phyloP scores from a whole-genome alignment of 768 basidiomycete genomes.

The Hebeloma cylindrosporum region DNA sequence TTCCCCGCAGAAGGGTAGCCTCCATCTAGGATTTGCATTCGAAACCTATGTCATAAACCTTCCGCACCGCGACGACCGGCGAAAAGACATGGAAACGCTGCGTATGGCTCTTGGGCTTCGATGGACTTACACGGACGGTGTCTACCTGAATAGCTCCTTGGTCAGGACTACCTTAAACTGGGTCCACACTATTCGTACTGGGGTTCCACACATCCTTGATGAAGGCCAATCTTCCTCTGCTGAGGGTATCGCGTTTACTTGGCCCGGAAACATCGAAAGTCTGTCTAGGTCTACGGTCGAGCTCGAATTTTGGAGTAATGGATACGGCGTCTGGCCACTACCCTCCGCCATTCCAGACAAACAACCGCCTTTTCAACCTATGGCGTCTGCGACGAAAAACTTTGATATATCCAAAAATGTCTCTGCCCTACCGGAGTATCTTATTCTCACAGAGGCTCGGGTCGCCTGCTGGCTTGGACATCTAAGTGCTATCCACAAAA shows the following conservation, averaged over 20 bases:
- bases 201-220: conserved; percentile 9
- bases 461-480: conserved; percentile 78
- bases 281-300: conserved; percentile 20
- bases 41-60: conserved; percentile 62
- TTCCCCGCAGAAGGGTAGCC: too few species aligned
- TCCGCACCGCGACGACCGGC: conserved; percentile 53
- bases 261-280: conserved; percentile 40
- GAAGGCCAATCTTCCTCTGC: neutral
- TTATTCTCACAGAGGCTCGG: conserved; percentile 56
- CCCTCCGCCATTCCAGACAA: conserved; percentile 5
- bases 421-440: conserved; percentile 41
- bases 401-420: conserved; percentile 35
- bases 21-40: conserved; percentile 41
- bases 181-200: conserved; percentile 37
- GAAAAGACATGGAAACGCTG: conserved; percentile 56
- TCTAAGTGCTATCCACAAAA: conserved; percentile 46
- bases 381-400: conserved; percentile 47
- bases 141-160: conserved; percentile 35
- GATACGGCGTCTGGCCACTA: conserved; percentile 18
- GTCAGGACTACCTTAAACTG: conserved; percentile 43
- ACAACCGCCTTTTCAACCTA: conserved; percentile 18
- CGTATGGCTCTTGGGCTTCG: conserved; percentile 43
- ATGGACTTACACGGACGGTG: conserved; percentile 61
- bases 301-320: conserved; percentile 28
- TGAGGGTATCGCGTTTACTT: conserved; percentile 20